Percentiles rank a stretch among this genome's conserved stretches.
Conservation (phyloP, 1,284 basidiomycete genomes). For the Porphyrellus sp. region DNA sequence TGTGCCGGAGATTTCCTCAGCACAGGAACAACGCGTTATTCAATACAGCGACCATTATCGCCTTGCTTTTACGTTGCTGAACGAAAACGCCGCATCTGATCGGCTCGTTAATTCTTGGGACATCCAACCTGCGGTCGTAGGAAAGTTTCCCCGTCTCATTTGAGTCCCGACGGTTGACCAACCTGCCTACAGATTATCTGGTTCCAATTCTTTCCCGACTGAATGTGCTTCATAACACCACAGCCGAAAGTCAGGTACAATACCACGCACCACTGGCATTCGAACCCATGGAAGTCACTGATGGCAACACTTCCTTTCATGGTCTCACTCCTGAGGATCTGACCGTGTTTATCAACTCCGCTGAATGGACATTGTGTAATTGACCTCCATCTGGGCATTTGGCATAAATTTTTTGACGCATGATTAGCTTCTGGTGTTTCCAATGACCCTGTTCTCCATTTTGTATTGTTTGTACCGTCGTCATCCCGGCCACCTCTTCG, state of each 20-base stretch:
- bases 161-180: constrained; percentile 15
- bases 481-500: constrained; percentile 63
- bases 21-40: constrained; percentile 53
- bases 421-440: constrained; percentile 72
- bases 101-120: constrained; percentile 69
- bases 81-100: constrained; percentile 80
- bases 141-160: constrained; percentile 43
- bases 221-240: constrained; percentile 79
- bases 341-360: constrained; percentile 92
- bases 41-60: constrained; percentile 80
- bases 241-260: constrained; percentile 91
- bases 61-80: constrained; percentile 79
- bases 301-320: constrained; percentile 41
- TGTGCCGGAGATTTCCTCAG: constrained; percentile 46
- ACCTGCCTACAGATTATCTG: constrained; percentile 56
- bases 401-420: constrained; percentile 12
- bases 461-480: constrained; percentile 88
- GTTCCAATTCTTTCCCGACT: constrained; percentile 63
- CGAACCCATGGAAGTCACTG: constrained; percentile 47
- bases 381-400: constrained; percentile 7
- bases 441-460: constrained; percentile 90
- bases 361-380: constrained; percentile 90
- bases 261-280: constrained; percentile 90
- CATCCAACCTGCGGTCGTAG: constrained; percentile 55
- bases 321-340: constrained; percentile 76